These are phyloP conservation scores for Grifola frondosa DNA, from an alignment of 1,284 basidiomycete genomes.

Conservation along the genomic window DNA sequence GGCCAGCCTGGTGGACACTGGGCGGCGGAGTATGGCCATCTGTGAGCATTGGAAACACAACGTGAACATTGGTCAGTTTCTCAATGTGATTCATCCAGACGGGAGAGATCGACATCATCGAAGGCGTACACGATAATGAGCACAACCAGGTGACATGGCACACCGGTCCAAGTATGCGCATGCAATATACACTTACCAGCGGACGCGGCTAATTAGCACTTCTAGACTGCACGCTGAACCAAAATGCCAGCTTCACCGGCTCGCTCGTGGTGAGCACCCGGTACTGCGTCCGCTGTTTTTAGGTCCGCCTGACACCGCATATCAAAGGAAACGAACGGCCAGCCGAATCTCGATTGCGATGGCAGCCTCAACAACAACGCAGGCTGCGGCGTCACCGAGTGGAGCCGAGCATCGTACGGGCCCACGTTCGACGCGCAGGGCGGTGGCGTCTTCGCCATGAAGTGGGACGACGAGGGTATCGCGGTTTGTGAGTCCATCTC, in stretches of 20 bases:
- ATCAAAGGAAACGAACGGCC: slow-evolving; percentile 38
- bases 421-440: slow-evolving; percentile 67
- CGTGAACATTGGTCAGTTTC: slow-evolving; percentile 4
- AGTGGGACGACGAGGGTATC: slow-evolving; percentile 74
- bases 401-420: slow-evolving; percentile 71
- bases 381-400: slow-evolving; percentile 72
- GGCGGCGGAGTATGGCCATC: slow-evolving; percentile 55
- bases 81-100: slow-evolving; percentile 35
- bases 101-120: slow-evolving; percentile 81
- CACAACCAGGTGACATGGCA: slow-evolving; percentile 80
- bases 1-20: slow-evolving; percentile 67
- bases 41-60: too few relatives aligned
- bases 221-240: slow-evolving; percentile 46
- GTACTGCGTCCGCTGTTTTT: neutral
- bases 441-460: slow-evolving; percentile 79
- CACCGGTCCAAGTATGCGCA: slow-evolving; percentile 49
- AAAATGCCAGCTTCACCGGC: slow-evolving; percentile 55
- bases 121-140: slow-evolving; percentile 74
- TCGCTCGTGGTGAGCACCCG: slow-evolving; percentile 46
- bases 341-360: slow-evolving; percentile 54
- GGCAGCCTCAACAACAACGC: slow-evolving; percentile 51
- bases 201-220: slow-evolving; percentile 1
- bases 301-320: neutral
- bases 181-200: neutral
- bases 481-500: slow-evolving; percentile 55